Conservation (phyloP, 2,329 filamentous ascomycete species). For the Rutstroemia sp. region DNA sequence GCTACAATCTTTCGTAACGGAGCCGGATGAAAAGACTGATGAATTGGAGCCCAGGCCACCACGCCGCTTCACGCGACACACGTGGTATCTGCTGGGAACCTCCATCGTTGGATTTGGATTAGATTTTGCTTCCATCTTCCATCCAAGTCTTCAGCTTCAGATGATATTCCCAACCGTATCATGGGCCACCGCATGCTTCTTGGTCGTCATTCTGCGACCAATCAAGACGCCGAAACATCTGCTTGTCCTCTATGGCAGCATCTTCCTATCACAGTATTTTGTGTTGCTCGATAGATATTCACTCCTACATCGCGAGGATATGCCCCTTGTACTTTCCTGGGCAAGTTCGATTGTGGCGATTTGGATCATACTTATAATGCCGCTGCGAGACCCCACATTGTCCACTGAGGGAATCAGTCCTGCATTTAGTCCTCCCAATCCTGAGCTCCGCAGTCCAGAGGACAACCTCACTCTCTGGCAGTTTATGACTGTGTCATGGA, state of each 20-base stretch:
- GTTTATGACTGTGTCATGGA: constrained; percentile 81
- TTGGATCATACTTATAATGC: constrained; percentile 56
- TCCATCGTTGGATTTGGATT: constrained; percentile 32
- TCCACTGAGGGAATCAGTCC: constrained; percentile 50
- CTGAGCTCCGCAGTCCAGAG: constrained; percentile 63
- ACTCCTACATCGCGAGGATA: constrained; percentile 4
- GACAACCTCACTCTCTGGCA: constrained; percentile 75
- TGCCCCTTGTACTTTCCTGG: constrained; percentile 28
- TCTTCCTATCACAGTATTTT: constrained; percentile 20
- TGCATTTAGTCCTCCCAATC: constrained; percentile 47
- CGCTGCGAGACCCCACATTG: constrained; percentile 54
- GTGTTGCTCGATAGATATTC: constrained; percentile 29
- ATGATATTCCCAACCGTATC: constrained; percentile 24
- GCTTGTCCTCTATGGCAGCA: constrained; percentile 16
- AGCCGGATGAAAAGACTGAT: constrained; percentile 31
- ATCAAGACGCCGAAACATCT: constrained; percentile 21
- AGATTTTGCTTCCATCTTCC: constrained; percentile 28
- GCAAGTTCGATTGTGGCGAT: constrained; percentile 40
- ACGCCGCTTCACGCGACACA: constrained; percentile 23
- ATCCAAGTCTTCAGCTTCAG: constrained; percentile 22
- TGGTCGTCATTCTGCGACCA: constrained; percentile 20
- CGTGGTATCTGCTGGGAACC: constrained; percentile 32
- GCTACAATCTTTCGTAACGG: constrained; percentile 43
- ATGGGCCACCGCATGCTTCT: constrained; percentile 20
- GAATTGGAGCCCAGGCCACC: constrained; percentile 23